Evolutionary conservation across 176 grass and related monocot genomes (phyloP).

Genomic region (Carex littledalei): DNA sequence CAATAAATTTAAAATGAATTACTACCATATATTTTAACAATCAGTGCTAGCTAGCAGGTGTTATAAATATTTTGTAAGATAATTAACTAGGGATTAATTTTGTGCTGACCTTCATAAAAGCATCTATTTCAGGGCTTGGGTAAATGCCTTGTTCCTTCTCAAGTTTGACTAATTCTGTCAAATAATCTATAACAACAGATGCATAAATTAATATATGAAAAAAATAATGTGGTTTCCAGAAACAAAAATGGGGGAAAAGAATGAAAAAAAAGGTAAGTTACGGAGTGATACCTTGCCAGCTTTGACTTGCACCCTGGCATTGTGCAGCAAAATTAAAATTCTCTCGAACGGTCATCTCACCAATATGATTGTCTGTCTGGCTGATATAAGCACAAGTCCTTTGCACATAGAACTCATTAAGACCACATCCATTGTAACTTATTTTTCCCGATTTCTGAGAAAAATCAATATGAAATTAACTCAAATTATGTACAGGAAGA

Average conservation of each 20-base stretch:
- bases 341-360: slow-evolving; percentile 67
- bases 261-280: neutral
- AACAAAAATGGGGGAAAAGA: slow-evolving; percentile 1
- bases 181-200: slow-evolving; percentile 38
- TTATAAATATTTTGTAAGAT: neutral
- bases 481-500: neutral
- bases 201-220: neutral
- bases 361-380: slow-evolving; percentile 68
- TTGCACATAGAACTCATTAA: slow-evolving; percentile 58
- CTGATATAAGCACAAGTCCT: slow-evolving; percentile 78
- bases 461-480: neutral
- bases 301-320: slow-evolving; percentile 66
- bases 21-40: neutral
- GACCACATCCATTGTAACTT: slow-evolving; percentile 42
- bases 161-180: slow-evolving; percentile 48
- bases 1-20: slow-evolving; percentile 1
- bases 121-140: slow-evolving; percentile 70
- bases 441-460: slow-evolving; percentile 50
- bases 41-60: neutral
- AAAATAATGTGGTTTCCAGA: neutral
- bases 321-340: slow-evolving; percentile 63
- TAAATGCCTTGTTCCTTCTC: slow-evolving; percentile 44
- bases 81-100: neutral
- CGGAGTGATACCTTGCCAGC: slow-evolving; percentile 39
- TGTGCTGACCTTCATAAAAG: slow-evolving; percentile 67